Base-by-base conservation (phyloP, 2,329 filamentous ascomycete species). In the Paramyrothecium roridum region DNA sequence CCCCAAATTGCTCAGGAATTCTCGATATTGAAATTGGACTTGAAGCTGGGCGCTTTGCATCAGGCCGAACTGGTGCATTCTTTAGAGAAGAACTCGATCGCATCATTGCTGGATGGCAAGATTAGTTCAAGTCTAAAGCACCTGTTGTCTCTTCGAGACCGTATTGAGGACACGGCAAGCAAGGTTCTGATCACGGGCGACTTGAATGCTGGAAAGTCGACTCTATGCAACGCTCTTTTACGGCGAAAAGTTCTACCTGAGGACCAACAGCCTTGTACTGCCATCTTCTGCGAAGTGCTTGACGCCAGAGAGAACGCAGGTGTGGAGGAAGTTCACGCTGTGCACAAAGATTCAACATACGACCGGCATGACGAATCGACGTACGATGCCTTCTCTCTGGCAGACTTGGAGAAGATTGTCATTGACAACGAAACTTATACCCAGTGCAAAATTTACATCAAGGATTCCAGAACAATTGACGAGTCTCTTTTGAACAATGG, bases 171-270 rank as follows among this genome's bases (percentile, higher is more conserved):
- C 72, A 98, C 91, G 0, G 91, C 93, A 4, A 98, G 93, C 74
- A 99, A 99, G 72, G 95, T 99, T 1, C 76, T 99, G 56, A 87
- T 99, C 19, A 99, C 95, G 0, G 95, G 95, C 66, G 95, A 99
- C 69, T 75, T 99, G 53, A 99, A 99, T 68, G 93, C 95, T 10
- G 95, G 95, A 67, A 99, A 99, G 70, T 99, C 95, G 3, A 99
- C 95, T 1, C 99, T 99, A 66, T 99, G 95, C 76, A 99, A 99
- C 72, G 95, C 95, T n/a, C 78, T 99, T 2, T 76, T 99, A 45
- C 88, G 95, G 57, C 86, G 93, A 59, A 98, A 98, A 73, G 84
- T 99, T 26, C 76, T 99, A 3, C 95, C 95, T 1, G 95, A 98
- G 73, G 95, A 99, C 65, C 93, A 99, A 71, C 95, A 98, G 69